These are phyloP conservation scores for Plasmodium gonderi DNA, from an alignment of 169 alveolate species.

Conservation along the genomic window DNA sequence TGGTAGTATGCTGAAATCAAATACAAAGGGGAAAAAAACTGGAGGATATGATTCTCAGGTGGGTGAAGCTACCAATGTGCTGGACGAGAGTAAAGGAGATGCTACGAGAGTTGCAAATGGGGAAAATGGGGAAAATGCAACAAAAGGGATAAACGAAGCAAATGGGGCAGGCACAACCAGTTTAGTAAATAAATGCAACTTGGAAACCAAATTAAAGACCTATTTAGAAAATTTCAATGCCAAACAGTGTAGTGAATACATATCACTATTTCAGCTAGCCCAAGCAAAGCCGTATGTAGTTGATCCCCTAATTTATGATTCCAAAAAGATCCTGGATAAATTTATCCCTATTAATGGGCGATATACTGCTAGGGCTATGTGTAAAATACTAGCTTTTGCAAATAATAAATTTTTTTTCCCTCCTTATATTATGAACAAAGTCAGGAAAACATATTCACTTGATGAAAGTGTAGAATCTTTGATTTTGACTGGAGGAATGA, in stretches of 20 bases:
- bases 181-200: background rate
- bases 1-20: conserved; percentile 6
- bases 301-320: conserved; percentile 78
- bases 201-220: conserved; percentile 39
- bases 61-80: background rate
- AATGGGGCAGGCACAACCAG: background rate
- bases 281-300: conserved; percentile 75
- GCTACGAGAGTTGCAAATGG: background rate
- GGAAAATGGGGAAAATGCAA: background rate
- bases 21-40: background rate
- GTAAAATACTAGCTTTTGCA: conserved; percentile 66
- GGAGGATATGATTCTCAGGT: background rate
- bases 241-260: conserved; percentile 51
- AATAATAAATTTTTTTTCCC: conserved; percentile 74
- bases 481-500: conserved; percentile 77
- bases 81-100: background rate
- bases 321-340: conserved; percentile 76
- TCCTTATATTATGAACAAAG: conserved; percentile 28
- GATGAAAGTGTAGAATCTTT: conserved; percentile 77
- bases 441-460: conserved; percentile 36
- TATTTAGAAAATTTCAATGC: conserved; percentile 37
- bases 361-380: conserved; percentile 76
- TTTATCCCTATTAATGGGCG: conserved; percentile 80
- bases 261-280: conserved; percentile 70
- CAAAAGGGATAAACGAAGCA: background rate